A percentile compares a stretch with the other conserved stretches of the same genome.
phyloP scores from a whole-genome alignment of 495 filamentous ascomycete species.

The Pyrenula massariospora region DNA sequence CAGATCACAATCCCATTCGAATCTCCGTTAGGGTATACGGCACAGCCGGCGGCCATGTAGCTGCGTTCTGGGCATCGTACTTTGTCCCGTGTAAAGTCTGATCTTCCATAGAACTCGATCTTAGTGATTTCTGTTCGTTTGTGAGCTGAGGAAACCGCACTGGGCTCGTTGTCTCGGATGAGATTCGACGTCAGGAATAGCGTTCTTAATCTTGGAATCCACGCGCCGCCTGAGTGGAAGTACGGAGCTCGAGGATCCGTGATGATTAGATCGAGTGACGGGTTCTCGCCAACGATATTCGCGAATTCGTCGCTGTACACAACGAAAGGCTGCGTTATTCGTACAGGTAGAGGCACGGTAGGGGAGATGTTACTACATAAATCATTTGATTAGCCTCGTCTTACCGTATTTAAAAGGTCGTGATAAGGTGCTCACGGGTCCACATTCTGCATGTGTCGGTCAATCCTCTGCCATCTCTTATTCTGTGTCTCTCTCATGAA shows the following conservation, averaged over 20 bases:
- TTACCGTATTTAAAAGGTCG: not conserved
- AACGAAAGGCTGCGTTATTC: not conserved
- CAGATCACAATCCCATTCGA: conserved; percentile 29
- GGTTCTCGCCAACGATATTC: conserved; percentile 16
- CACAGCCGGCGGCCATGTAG: conserved; percentile 44
- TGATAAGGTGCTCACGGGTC: not conserved
- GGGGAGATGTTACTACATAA: not conserved
- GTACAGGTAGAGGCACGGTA: not conserved
- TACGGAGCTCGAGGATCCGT: conserved; percentile 25
- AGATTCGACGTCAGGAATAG: conserved; percentile 50
- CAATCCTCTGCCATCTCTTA: not conserved
- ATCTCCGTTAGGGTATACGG: conserved; percentile 22
- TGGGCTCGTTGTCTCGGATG: conserved; percentile 2
- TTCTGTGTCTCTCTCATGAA: not conserved
- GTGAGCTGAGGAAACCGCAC: conserved; percentile 1
- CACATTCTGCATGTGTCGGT: not conserved
- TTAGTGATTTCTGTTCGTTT: conserved; percentile 23
- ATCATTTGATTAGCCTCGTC: not conserved
- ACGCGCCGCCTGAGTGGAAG: conserved; percentile 54
- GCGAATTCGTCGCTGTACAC: conserved; percentile 10
- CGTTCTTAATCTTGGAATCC: conserved; percentile 26
- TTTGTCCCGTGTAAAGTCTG: conserved; percentile 11
- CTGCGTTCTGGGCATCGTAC: conserved; percentile 19
- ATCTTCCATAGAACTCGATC: conserved; percentile 11
- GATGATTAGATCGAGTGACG: conserved; percentile 18